Evolutionary conservation across 805 yeast genomes (phyloP).

Genomic region (Zygosaccharomyces gambellarensis): DNA sequence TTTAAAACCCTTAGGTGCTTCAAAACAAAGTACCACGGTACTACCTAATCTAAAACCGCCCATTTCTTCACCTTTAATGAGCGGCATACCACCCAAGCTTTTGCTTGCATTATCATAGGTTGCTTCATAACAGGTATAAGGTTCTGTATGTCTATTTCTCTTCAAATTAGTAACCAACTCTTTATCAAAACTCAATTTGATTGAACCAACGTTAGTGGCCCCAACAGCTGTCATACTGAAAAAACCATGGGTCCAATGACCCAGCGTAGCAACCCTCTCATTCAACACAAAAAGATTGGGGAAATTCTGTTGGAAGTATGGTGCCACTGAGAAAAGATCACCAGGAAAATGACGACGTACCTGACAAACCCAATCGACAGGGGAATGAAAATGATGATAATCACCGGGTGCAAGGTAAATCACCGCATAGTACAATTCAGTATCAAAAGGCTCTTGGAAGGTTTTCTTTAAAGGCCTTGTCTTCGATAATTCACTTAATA

Average conservation of each 20-base stretch:
- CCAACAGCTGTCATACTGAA: constrained; percentile 99
- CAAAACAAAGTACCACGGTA: constrained; percentile 94
- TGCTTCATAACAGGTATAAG: constrained; percentile 89
- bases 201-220: constrained; percentile 97
- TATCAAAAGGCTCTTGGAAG: constrained; percentile 38
- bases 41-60: constrained; percentile 97
- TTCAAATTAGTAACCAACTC: constrained; percentile 79
- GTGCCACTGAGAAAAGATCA: constrained; percentile 92
- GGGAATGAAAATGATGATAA: constrained; percentile 95
- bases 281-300: constrained; percentile 84
- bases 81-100: constrained; percentile 78
- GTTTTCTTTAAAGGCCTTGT: constrained; percentile 14
- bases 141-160: constrained; percentile 44
- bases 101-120: constrained; percentile 77
- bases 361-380: constrained; percentile 92
- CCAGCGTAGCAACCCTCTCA: constrained; percentile 91
- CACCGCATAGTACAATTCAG: constrained; percentile 77
- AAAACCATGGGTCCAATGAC: constrained; percentile 95
- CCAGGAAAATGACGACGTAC: constrained; percentile 94
- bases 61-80: constrained; percentile 87
- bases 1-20: constrained; percentile 79
- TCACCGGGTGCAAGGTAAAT: constrained; percentile 97
- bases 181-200: constrained; percentile 84
- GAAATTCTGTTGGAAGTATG: constrained; percentile 85
- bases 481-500: constrained; percentile 33